A percentile compares a stretch with the other conserved stretches of the same genome.
phyloP scores from a whole-genome alignment of 1,284 basidiomycete species.

The Malassezia sympodialis region DNA sequence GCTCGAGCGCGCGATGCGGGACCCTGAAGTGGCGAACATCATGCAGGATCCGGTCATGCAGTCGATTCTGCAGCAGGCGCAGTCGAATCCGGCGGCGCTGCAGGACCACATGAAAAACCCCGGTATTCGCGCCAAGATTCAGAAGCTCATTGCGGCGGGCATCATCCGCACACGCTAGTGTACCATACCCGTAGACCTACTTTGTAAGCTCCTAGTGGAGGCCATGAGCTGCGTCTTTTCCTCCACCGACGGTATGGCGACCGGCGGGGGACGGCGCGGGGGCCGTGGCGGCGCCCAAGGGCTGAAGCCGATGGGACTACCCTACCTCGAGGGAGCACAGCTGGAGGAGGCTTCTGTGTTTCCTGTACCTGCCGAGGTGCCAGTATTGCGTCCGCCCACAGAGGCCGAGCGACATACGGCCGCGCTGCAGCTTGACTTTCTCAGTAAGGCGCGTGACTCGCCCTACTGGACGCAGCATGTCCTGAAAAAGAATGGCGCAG shows the following conservation, averaged over 20 bases:
- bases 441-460: conserved; percentile 6
- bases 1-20: conserved; percentile 83
- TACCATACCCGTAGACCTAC: conserved; percentile 3
- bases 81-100: conserved; percentile 74
- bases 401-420: conserved; percentile 4
- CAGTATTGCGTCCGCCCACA: conserved; percentile 2
- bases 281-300: conserved; percentile 2
- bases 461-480: conserved; percentile 11
- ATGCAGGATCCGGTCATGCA: conserved; percentile 52
- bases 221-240: not conserved
- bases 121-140: conserved; percentile 68
- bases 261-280: conserved; percentile 3
- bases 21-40: conserved; percentile 77
- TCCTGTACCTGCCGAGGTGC: not conserved
- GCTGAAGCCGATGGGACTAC: conserved; percentile 1
- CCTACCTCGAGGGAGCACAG: conserved; percentile 12
- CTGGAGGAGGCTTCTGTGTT: conserved; percentile 1
- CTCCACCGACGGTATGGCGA: not conserved
- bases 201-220: not conserved
- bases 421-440: conserved; percentile 6
- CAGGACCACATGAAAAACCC: conserved; percentile 93
- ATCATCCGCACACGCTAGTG: conserved; percentile 57
- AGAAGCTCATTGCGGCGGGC: conserved; percentile 85
- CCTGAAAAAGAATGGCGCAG: not conserved
- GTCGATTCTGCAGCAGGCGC: conserved; percentile 86